Conservation (phyloP, 495 filamentous ascomycete species). For the Lepidopterella palustris region DNA sequence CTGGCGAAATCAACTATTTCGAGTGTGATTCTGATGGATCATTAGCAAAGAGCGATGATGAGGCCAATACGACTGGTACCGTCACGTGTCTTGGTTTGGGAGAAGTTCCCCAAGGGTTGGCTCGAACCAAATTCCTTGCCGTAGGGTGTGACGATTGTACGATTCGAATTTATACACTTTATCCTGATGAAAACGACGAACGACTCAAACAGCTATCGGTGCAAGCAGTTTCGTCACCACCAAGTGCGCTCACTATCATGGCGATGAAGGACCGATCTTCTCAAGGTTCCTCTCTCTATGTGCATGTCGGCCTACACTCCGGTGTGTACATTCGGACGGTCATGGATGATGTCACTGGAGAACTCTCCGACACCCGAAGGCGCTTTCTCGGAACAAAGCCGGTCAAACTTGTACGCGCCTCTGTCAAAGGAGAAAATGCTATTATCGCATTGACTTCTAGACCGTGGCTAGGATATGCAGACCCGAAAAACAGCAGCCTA, state of each 20-base stretch:
- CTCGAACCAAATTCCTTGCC: constrained; percentile 81
- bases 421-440: constrained; percentile 76
- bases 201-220: constrained; percentile 81
- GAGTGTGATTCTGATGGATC: constrained; percentile 90
- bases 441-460: constrained; percentile 85
- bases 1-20: constrained; percentile 95
- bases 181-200: constrained; percentile 68
- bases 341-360: constrained; percentile 88
- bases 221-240: constrained; percentile 83
- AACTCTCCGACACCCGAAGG: constrained; percentile 87
- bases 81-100: constrained; percentile 90
- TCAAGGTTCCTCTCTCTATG: constrained; percentile 71
- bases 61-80: constrained; percentile 91
- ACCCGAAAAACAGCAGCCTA: constrained; percentile 73
- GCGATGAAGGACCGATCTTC: constrained; percentile 84
- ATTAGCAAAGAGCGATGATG: constrained; percentile 90
- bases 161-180: constrained; percentile 82
- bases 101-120: constrained; percentile 82
- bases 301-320: constrained; percentile 92
- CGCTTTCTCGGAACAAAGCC: constrained; percentile 87
- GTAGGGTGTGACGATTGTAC: constrained; percentile 97
- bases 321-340: constrained; percentile 93
- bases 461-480: constrained; percentile 88
- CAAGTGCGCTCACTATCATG: constrained; percentile 87
- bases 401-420: constrained; percentile 78